Evolutionary conservation across 2,329 filamentous ascomycete genomes (phyloP).

Genomic region (Passalora sequoiae): DNA sequence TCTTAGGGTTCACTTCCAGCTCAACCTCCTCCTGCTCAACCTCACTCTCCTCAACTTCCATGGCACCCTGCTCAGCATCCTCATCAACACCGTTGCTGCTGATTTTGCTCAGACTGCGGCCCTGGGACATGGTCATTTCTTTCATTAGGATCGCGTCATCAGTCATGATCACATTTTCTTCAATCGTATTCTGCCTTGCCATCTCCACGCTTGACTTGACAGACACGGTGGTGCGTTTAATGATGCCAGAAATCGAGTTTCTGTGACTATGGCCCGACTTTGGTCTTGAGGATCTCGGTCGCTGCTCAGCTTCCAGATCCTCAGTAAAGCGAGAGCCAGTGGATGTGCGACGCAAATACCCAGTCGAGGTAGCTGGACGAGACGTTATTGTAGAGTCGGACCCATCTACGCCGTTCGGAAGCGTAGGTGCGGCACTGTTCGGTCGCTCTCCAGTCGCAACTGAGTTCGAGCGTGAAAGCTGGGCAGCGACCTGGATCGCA

Average conservation of each 20-base stretch:
- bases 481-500: neutral
- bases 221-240: slow-evolving; percentile 16
- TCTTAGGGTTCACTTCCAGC: neutral
- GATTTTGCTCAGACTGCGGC: slow-evolving; percentile 6
- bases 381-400: too few relatives aligned
- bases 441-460: too few relatives aligned
- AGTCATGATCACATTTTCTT: slow-evolving; percentile 8
- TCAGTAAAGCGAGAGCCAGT: slow-evolving; percentile 22
- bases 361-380: too few relatives aligned
- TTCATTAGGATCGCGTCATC: neutral
- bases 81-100: slow-evolving; percentile 1
- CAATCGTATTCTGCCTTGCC: slow-evolving; percentile 9
- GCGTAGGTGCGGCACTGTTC: too few relatives aligned
- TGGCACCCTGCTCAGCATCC: slow-evolving; percentile 1
- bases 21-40: neutral
- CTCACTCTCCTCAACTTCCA: neutral
- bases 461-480: neutral
- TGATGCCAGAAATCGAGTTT: slow-evolving; percentile 7
- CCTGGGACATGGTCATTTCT: slow-evolving; percentile 1
- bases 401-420: too few relatives aligned
- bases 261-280: slow-evolving; percentile 6
- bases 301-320: slow-evolving; percentile 12
- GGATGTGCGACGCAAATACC: slow-evolving; percentile 14
- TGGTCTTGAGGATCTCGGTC: slow-evolving; percentile 12
- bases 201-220: slow-evolving; percentile 14